Percentiles rank a stretch among this genome's conserved stretches.
Conservation (phyloP, 768 basidiomycete genomes). For the Lactarius psammicola region DNA sequence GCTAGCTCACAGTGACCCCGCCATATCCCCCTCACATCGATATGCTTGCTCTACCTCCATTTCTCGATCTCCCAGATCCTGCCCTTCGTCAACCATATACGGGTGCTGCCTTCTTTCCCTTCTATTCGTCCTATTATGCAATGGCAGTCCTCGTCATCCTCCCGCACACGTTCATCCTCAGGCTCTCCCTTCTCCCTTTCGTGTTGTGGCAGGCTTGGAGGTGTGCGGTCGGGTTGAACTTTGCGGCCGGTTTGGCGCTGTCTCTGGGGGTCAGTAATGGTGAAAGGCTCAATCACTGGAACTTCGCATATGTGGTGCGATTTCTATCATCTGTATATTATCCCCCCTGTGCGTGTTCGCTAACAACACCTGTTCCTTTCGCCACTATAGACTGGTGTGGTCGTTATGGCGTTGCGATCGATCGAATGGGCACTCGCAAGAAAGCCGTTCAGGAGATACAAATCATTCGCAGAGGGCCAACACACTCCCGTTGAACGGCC, state of each 20-base stretch:
- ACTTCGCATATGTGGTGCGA: slow-evolving; percentile 18
- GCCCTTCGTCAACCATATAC: slow-evolving; percentile 14
- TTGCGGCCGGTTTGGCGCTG: background rate
- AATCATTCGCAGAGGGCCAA: background rate
- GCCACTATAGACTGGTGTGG: slow-evolving; percentile 5
- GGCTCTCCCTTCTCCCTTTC: slow-evolving; percentile 13
- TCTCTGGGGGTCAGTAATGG: background rate
- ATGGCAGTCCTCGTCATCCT: slow-evolving; percentile 17
- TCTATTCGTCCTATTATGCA: slow-evolving; percentile 8
- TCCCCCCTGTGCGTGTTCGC: background rate
- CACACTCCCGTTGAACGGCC: slow-evolving; percentile 4
- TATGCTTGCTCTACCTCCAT: background rate
- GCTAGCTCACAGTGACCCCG: background rate
- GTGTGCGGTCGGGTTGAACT: background rate
- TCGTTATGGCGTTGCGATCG: background rate
- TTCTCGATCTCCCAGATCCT: slow-evolving; percentile 11
- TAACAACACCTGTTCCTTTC: background rate
- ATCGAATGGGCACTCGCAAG: slow-evolving; percentile 20
- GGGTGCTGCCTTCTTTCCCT: slow-evolving; percentile 6
- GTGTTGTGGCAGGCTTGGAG: slow-evolving; percentile 13
- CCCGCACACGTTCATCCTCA: slow-evolving; percentile 9
- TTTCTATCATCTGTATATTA: background rate
- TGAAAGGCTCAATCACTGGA: slow-evolving; percentile 9
- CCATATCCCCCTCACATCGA: background rate
- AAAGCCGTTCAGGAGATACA: slow-evolving; percentile 11